Evolutionary conservation across 2,329 filamentous ascomycete genomes (phyloP), one percentile per base, ranked within the genome.

Genomic region (Beauveria asiatica): DNA sequence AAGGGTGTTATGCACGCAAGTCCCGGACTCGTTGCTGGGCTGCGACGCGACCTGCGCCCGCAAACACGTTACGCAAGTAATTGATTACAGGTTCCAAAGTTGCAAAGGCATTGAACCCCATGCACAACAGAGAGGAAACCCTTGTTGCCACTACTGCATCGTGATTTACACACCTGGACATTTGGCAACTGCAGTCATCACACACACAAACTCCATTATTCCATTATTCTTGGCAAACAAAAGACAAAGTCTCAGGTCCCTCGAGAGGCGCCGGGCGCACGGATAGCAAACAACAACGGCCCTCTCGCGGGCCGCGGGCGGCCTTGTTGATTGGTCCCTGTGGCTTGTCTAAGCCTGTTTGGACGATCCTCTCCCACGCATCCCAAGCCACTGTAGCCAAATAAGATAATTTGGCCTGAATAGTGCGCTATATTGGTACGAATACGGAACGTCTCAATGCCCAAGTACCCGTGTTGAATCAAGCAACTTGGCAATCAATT

Each of bases 281-380:
- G 25, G 53, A 56, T 45, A 46, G 53, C 53, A 56, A 56, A 56
- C 53, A 56, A 55, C 33, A 42, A 23, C 27, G 42, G 25, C 41
- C 52, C 41, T 55, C 41, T 25, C 23, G 6, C 51, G 51, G 37
- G 37, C 51, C 51, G 51, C 51, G 23, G 8, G 8, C 3, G 11
- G 37, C 37, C 19, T 41, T 23, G 10, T 2, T 53, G 21, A 42
- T 53, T 53, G 51, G 51, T 39, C 21, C 8, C 37, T 21, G 53
- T 37, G 53, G 53, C 53, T 56, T 56, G 27, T 19, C 51, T 19
- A 30, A 25, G 25, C 48, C 17, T 2, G 48, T 49, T n/a, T 37
- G 33, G 33, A 37, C 11, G 25, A 33, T 11, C 1, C 30, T 11
- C 30, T 13, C 10, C 13, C 33, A 37, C 11, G 33, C 33, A 37